Evolutionary conservation across 2,329 filamentous ascomycete genomes (phyloP), one percentile per base, ranked within the genome.

Genomic region (Tolypocladium sp.): DNA sequence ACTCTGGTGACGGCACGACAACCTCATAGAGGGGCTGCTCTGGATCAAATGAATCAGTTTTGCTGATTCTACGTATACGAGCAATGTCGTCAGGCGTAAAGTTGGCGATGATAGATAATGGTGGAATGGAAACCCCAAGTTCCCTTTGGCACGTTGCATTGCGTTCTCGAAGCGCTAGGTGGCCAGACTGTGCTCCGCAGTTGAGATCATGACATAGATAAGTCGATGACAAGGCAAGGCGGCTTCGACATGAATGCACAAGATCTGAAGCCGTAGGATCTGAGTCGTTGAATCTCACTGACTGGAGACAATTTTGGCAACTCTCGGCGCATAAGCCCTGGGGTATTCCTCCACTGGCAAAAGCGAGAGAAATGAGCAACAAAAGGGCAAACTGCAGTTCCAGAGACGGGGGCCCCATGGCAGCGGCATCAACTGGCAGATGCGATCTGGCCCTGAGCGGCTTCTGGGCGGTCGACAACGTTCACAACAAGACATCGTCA

Each of bases 141-240:
- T 33, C 17, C 5, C 27, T 27, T 17, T 57, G 53, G 33, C 60
- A 61, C 4, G 58, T 61, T n/a, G 46, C 38, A 56, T 61, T 60
- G 38, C 27, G 60, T 17, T 37, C 25, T 38, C 33, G 51, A n/a
- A 61, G 35, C 25, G 40, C 55, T 12, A 22, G 27, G n/a, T 42
- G 4, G 52, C 58, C 49, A 9, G 58, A 33, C 13, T 56, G 9
- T 13, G 30, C 7, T 52, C 41, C 52, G 44, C 60, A 61, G 17
- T 61, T 51, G 2, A 60, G 25, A 13, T 56, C 20, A 13, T 60
- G 55, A 17, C 60, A 61, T 1, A 61, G 38, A 35, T 61, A 61
- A 15, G 40, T 25, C 8, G 58, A 61, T 3, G 42, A 44, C 42
- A 44, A 6, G 3, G 42, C 42, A 10, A 44, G 42, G 10, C 42